These are phyloP conservation scores for Silene noctiflora DNA, from an alignment of 179 eudicot genomes.

Conservation along the genomic window DNA sequence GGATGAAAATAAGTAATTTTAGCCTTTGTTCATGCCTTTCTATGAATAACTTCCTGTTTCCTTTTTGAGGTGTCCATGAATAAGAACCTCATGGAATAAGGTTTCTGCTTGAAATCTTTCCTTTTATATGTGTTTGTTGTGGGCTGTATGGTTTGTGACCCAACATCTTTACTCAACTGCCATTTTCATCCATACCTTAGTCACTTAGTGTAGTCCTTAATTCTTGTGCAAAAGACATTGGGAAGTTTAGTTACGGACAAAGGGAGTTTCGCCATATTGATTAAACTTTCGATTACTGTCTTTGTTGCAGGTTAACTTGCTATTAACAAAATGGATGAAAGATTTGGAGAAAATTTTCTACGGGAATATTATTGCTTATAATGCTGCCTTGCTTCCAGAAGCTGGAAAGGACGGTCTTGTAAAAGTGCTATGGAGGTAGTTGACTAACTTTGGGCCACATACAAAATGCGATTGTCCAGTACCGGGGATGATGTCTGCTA, in stretches of 20 bases:
- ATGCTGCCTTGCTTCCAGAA: constrained; percentile 77
- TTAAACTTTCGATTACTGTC: not conserved
- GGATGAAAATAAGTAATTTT: not conserved
- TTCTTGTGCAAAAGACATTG: not conserved
- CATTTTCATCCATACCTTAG: not conserved
- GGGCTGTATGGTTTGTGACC: not conserved
- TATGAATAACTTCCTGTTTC: not conserved
- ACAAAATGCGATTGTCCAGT: not conserved
- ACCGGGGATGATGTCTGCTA: constrained; percentile 6
- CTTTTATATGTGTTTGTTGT: not conserved
- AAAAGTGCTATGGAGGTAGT: constrained; percentile 78
- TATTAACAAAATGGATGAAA: constrained; percentile 90
- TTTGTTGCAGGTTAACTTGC: constrained; percentile 80
- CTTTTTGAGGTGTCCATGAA: not conserved
- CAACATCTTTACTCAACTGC: not conserved
- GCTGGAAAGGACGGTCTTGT: constrained; percentile 75
- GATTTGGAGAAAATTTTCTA: constrained; percentile 94
- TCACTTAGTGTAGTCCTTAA: not conserved
- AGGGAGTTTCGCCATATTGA: not conserved
- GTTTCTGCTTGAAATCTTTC: not conserved
- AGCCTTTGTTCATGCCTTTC: not conserved
- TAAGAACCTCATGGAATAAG: not conserved
- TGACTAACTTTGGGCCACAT: constrained; percentile 11
- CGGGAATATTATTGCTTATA: constrained; percentile 94
- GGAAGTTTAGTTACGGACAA: not conserved